These are phyloP conservation scores for Erucastrum elatum DNA, from an alignment of 345 rosid genomes.

Conservation along the genomic window DNA sequence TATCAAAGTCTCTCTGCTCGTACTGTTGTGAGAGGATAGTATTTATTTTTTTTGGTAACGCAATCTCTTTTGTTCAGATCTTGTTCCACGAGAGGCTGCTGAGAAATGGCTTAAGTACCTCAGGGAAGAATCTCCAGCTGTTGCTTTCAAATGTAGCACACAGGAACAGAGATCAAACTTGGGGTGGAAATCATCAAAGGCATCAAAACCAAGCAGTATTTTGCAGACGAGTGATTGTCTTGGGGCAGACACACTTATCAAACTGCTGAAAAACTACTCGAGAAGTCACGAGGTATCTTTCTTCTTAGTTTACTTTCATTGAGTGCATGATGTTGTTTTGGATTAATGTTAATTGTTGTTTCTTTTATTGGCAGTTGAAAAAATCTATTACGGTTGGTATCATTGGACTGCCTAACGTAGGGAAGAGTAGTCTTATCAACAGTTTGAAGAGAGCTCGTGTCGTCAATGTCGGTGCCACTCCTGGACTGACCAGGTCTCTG, in stretches of 20 bases:
- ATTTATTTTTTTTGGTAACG: too few relatives aligned
- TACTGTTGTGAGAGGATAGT: too few relatives aligned
- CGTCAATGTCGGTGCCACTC: constrained; percentile 91
- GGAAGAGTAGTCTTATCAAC: constrained; percentile 98
- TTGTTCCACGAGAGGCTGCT: constrained; percentile 92
- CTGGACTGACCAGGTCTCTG: constrained; percentile 88
- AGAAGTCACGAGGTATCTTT: constrained; percentile 69
- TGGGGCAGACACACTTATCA: constrained; percentile 91
- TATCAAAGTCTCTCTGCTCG: not conserved
- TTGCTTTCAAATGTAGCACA: constrained; percentile 94
- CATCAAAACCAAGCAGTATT: constrained; percentile 61
- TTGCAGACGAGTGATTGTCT: constrained; percentile 96
- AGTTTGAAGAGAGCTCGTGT: constrained; percentile 94
- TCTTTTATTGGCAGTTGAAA: constrained; percentile 62
- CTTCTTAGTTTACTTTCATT: too few relatives aligned
- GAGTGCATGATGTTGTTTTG: not conserved
- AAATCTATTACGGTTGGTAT: constrained; percentile 91
- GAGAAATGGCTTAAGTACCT: constrained; percentile 94
- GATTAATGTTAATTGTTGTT: not conserved
- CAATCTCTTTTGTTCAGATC: constrained; percentile 52
- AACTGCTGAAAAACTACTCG: constrained; percentile 87
- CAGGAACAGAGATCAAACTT: constrained; percentile 90
- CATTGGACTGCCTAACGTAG: constrained; percentile 95
- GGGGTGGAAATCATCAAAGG: constrained; percentile 83
- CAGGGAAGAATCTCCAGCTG: constrained; percentile 92